These are phyloP conservation scores for Trichoderma orchidacearum DNA, from an alignment of 495 filamentous ascomycete species.

Conservation along the genomic window DNA sequence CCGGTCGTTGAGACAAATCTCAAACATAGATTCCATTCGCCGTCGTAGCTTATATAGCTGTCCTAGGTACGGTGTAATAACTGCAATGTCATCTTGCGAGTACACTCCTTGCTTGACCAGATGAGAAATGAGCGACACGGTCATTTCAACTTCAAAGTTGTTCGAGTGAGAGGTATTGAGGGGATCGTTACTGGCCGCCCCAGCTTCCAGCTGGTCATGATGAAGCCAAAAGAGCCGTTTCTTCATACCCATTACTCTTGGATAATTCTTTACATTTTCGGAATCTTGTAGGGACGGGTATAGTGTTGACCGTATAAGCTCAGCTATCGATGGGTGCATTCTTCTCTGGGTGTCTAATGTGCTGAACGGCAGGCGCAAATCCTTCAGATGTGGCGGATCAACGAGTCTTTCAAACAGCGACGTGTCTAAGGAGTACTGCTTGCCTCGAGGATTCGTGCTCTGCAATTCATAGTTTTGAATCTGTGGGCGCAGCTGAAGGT, in stretches of 20 bases:
- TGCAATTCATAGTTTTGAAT: conserved; percentile 51
- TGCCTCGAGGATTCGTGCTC: conserved; percentile 40
- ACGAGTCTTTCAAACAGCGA: conserved; percentile 61
- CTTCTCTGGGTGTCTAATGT: conserved; percentile 53
- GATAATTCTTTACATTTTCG: conserved; percentile 34
- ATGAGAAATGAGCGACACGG: conserved; percentile 51
- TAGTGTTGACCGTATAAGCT: conserved; percentile 45
- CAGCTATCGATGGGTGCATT: conserved; percentile 64
- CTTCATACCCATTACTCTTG: conserved; percentile 50
- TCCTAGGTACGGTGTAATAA: conserved; percentile 64
- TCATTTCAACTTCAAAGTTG: conserved; percentile 53
- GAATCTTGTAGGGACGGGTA: conserved; percentile 55
- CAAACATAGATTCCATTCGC: conserved; percentile 35
- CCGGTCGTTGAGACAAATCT: conserved; percentile 52
- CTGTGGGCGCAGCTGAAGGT: conserved; percentile 57
- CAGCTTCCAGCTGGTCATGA: conserved; percentile 44
- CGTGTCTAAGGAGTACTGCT: conserved; percentile 46
- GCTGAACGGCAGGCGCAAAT: conserved; percentile 35
- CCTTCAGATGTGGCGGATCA: conserved; percentile 17
- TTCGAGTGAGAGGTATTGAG: conserved; percentile 51
- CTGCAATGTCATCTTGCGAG: conserved; percentile 51
- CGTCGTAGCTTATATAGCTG: conserved; percentile 51
- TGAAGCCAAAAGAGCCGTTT: conserved; percentile 63
- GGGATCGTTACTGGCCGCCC: conserved; percentile 21
- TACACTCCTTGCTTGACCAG: conserved; percentile 60